A percentile compares a stretch with the other conserved stretches of the same genome.
Evolutionary conservation across 2,329 filamentous ascomycete genomes (phyloP).

Genomic region (Paracamarosporium sp.): DNA sequence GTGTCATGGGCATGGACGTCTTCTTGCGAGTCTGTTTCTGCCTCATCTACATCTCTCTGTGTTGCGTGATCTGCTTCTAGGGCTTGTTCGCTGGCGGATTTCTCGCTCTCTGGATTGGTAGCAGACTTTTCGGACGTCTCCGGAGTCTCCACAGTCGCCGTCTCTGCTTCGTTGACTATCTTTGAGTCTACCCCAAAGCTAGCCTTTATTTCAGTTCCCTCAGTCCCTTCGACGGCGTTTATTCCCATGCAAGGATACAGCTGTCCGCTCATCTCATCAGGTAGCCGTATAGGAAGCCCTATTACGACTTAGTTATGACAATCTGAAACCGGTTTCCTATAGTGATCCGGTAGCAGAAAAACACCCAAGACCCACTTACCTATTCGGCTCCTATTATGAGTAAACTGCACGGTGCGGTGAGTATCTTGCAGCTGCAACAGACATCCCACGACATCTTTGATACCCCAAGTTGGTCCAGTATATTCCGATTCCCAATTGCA

Average conservation of each 20-base stretch:
- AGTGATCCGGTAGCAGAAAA: too few species aligned
- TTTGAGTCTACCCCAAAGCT: neutral
- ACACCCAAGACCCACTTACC: neutral
- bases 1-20: too few species aligned
- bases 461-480: neutral
- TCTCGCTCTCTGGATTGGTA: too few species aligned
- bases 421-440: neutral
- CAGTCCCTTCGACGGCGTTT: neutral
- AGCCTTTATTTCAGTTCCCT: neutral
- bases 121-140: too few species aligned
- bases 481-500: neutral
- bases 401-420: neutral
- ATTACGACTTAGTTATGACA: neutral
- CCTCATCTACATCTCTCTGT: too few species aligned
- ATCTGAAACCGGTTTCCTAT: neutral
- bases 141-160: too few species aligned
- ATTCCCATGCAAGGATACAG: constrained; percentile 2
- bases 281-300: neutral
- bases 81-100: too few species aligned
- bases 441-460: neutral
- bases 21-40: too few species aligned
- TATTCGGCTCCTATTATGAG: neutral
- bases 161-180: too few species aligned
- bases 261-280: neutral
- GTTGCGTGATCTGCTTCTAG: too few species aligned